phyloP scores from a whole-genome alignment of 2,329 filamentous ascomycete genomes.

The Metarhizium brunneum region DNA sequence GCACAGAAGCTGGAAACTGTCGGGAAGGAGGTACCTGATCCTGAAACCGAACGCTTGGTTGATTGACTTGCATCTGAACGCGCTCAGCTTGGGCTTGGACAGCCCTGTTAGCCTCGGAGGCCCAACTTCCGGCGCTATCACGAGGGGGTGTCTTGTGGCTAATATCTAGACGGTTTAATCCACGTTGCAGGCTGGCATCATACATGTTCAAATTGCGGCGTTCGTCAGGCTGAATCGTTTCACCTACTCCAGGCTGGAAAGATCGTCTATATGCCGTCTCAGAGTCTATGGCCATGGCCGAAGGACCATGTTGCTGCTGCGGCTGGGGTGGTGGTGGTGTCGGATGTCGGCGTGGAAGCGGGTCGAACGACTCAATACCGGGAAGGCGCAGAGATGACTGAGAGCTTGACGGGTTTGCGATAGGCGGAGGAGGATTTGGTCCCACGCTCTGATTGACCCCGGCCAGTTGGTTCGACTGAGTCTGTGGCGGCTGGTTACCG shows the following conservation, averaged over 20 bases:
- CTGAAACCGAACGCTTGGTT: slow-evolving; percentile 46
- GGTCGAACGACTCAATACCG: slow-evolving; percentile 87
- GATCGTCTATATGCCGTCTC: slow-evolving; percentile 27
- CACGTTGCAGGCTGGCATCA: slow-evolving; percentile 58
- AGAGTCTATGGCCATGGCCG: slow-evolving; percentile 69
- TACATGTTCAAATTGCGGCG: slow-evolving; percentile 46
- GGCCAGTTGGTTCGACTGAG: slow-evolving; percentile 63
- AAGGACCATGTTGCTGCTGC: slow-evolving; percentile 49
- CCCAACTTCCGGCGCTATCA: slow-evolving; percentile 47
- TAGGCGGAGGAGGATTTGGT: slow-evolving; percentile 42
- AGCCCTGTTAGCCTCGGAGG: slow-evolving; percentile 45
- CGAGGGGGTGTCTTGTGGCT: slow-evolving; percentile 39
- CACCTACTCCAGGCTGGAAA: slow-evolving; percentile 18
- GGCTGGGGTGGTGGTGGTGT: slow-evolving; percentile 38
- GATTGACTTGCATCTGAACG: slow-evolving; percentile 30
- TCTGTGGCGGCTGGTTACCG: slow-evolving; percentile 41
- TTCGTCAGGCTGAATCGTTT: slow-evolving; percentile 30
- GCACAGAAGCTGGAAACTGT: slow-evolving; percentile 20
- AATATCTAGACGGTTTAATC: slow-evolving; percentile 58
- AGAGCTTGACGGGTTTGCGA: slow-evolving; percentile 35
- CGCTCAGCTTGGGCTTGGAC: slow-evolving; percentile 44
- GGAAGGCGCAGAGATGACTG: slow-evolving; percentile 63
- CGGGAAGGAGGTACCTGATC: slow-evolving; percentile 30
- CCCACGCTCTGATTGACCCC: slow-evolving; percentile 60
- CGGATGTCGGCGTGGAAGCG: slow-evolving; percentile 47